Evolutionary conservation across 495 filamentous ascomycete species (phyloP).

Genomic region (Parmelia sp.): DNA sequence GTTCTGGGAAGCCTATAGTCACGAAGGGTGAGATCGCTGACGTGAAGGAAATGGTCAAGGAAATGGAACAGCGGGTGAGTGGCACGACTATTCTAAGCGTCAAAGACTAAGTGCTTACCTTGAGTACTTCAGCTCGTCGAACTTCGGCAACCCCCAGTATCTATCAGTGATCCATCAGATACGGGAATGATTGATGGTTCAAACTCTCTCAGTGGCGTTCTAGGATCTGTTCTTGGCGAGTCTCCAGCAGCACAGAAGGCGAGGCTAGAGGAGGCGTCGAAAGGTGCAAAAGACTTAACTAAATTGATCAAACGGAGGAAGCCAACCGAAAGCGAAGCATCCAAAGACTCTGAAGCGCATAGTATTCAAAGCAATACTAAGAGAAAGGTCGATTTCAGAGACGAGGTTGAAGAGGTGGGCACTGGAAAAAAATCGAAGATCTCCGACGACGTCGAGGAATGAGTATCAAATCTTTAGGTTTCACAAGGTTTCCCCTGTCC

Average conservation of each 20-base stretch:
- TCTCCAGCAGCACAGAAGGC: conserved; percentile 55
- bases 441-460: conserved; percentile 1
- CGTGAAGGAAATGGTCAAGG: conserved; percentile 76
- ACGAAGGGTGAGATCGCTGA: conserved; percentile 65
- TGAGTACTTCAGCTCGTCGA: conserved; percentile 55
- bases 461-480: neutral
- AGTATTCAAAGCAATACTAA: conserved; percentile 30
- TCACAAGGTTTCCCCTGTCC: neutral
- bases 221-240: conserved; percentile 68
- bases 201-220: conserved; percentile 55
- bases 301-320: conserved; percentile 75
- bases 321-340: conserved; percentile 38
- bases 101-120: neutral
- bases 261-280: conserved; percentile 68
- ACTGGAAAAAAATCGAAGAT: conserved; percentile 33
- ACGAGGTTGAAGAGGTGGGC: conserved; percentile 31
- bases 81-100: neutral
- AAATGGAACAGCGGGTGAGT: conserved; percentile 78
- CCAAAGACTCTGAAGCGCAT: conserved; percentile 21
- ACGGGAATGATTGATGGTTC: conserved; percentile 39
- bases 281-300: conserved; percentile 77
- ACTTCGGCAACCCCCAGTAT: conserved; percentile 62
- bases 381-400: conserved; percentile 40
- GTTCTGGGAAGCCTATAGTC: conserved; percentile 44
- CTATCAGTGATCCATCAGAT: conserved; percentile 50